Base-by-base conservation (phyloP, 1,284 basidiomycete genomes). In the Pterulicium gracile region DNA sequence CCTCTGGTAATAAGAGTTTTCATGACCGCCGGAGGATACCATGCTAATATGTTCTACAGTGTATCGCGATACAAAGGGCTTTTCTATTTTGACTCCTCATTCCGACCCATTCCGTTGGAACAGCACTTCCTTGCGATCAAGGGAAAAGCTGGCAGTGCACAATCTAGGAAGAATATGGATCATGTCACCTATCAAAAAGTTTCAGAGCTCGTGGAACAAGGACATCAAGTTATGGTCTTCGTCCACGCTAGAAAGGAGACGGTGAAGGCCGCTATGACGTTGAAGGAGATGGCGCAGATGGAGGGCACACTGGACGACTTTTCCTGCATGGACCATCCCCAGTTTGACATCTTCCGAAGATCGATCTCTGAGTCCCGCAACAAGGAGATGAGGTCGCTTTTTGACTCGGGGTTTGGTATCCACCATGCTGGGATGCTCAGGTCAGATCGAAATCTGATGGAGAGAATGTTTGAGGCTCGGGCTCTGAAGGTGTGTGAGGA, bases 191-290 rank as follows among this genome's bases (percentile, higher is more conserved):
- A 88, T 57, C 78, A 96, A 56, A 98, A 97, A 65, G 88, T 94
- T 5, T 75, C 81, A 0, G 83, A 88, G 41, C 70, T 96, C 5
- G 87, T 96, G 13, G 73, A 68, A 43, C 78, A 83, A 56, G 94
- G 92, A 0, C 96, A 99, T 63, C 96, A 98, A 63, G 93, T 98
- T 49, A 98, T 99, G 95, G 92, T 99, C 0, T 99, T 99, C 58
- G 96, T 99, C 7, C 96, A 99, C 62, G 92, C 96, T 14, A 79
- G 96, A 21, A 98, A 97, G 64, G 96, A 98, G 59, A 99, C 96
- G 0, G 96, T 99, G 51, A 97, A 96, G 61, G 81, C 90, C 0
- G 93, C 94, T 0, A 68, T 83, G 57, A 78, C 76, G n/a, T 71
- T 99, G 13, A 81, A 82, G 49, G 96, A 98, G 53, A 76, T 85